Percentiles rank a stretch among this genome's conserved stretches.
These are phyloP conservation scores for Aspergillus homomorphus DNA, from an alignment of 495 filamentous ascomycete genomes.

Conservation along the genomic window DNA sequence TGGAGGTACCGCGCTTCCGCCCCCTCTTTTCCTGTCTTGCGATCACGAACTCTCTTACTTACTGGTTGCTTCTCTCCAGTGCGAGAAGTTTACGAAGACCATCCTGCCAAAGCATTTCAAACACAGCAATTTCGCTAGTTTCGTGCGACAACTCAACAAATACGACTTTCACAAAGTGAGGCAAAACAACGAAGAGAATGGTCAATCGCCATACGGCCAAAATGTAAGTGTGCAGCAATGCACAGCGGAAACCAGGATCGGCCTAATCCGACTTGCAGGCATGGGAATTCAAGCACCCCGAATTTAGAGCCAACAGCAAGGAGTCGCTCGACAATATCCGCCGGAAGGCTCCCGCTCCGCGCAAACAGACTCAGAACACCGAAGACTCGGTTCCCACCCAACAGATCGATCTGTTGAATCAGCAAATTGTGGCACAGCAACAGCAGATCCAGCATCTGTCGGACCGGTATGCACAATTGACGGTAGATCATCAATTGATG, in stretches of 20 bases:
- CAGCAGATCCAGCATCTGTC: conserved; percentile 86
- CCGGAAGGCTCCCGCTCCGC: conserved; percentile 88
- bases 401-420: conserved; percentile 86
- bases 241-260: neutral
- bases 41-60: conserved; percentile 7
- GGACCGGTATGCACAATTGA: conserved; percentile 78
- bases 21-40: neutral
- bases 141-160: conserved; percentile 97
- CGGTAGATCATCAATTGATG: conserved; percentile 80
- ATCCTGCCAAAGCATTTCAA: conserved; percentile 99
- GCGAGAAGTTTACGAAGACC: conserved; percentile 96
- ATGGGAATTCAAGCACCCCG: conserved; percentile 98
- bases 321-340: conserved; percentile 96
- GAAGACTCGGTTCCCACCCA: conserved; percentile 80
- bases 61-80: conserved; percentile 49
- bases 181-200: conserved; percentile 91
- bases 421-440: conserved; percentile 83
- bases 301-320: conserved; percentile 93
- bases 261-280: conserved; percentile 51
- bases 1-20: conserved; percentile 65
- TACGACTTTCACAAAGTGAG: conserved; percentile 99
- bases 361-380: conserved; percentile 61
- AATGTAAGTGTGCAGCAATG: conserved; percentile 60
- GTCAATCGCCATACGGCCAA: conserved; percentile 84
- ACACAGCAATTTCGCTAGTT: conserved; percentile 98